Evolutionary conservation across 2,329 filamentous ascomycete species (phyloP).

Genomic region (Penicillium sclerotigenum): DNA sequence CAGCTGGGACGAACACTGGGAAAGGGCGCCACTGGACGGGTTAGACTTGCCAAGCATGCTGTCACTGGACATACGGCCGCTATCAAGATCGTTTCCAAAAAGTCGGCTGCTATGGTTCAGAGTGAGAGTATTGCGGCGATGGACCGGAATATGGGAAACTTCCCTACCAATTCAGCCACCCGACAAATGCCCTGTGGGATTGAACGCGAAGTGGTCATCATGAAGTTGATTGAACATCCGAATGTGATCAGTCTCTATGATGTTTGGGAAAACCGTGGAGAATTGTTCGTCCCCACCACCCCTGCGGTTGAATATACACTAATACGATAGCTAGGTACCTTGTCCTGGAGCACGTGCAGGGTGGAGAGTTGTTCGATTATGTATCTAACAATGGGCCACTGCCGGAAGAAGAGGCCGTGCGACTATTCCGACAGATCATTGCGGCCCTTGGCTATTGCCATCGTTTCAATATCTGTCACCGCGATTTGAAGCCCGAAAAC

Average conservation of each 20-base stretch:
- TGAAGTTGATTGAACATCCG: slow-evolving; percentile 92
- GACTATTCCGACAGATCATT: slow-evolving; percentile 89
- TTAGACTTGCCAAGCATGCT: slow-evolving; percentile 78
- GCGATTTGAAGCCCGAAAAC: slow-evolving; percentile 95
- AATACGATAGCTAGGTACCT: slow-evolving; percentile 65
- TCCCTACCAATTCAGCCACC: slow-evolving; percentile 54
- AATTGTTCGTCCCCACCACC: slow-evolving; percentile 66
- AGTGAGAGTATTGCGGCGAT: slow-evolving; percentile 82
- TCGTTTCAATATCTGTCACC: slow-evolving; percentile 90
- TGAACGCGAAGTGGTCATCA: slow-evolving; percentile 91
- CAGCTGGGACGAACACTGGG: slow-evolving; percentile 84
- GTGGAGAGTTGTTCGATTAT: slow-evolving; percentile 81
- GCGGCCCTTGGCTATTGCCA: slow-evolving; percentile 91
- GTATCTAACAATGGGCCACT: slow-evolving; percentile 73
- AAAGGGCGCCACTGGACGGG: slow-evolving; percentile 82
- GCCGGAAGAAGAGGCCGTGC: slow-evolving; percentile 74
- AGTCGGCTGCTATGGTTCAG: slow-evolving; percentile 72
- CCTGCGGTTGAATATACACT: slow-evolving; percentile 10
- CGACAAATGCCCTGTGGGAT: slow-evolving; percentile 80
- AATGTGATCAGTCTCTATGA: slow-evolving; percentile 94
- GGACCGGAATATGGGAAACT: slow-evolving; percentile 64
- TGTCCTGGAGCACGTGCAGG: slow-evolving; percentile 87
- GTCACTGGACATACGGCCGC: slow-evolving; percentile 78
- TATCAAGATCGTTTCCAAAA: slow-evolving; percentile 92
- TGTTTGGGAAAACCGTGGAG: slow-evolving; percentile 94